These are phyloP conservation scores for Eustoma russellianum DNA, from an alignment of 257 asterid species.

Conservation along the genomic window DNA sequence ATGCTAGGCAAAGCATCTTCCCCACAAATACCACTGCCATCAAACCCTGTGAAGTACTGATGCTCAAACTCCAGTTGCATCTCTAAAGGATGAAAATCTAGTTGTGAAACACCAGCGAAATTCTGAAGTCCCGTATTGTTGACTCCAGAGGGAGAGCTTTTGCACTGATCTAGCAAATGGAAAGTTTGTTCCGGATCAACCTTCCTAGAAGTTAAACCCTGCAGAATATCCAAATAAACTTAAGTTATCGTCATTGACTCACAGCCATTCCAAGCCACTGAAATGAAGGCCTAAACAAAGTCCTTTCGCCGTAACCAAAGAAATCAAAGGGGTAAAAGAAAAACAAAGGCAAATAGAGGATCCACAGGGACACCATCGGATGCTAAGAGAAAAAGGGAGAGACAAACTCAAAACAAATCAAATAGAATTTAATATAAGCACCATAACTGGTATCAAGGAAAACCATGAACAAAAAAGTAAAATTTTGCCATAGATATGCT, in stretches of 20 bases:
- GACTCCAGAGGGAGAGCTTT: constrained; percentile 36
- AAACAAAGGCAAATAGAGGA: neutral
- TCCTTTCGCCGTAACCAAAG: neutral
- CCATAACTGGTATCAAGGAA: too few relatives aligned
- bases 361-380: too few relatives aligned
- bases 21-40: constrained; percentile 35
- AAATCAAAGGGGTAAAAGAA: neutral
- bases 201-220: constrained; percentile 42
- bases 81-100: constrained; percentile 48
- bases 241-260: neutral
- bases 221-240: constrained; percentile 11
- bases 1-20: constrained; percentile 46
- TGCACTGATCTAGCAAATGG: constrained; percentile 55
- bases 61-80: constrained; percentile 58
- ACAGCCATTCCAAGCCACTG: too few relatives aligned
- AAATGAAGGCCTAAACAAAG: too few relatives aligned
- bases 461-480: too few relatives aligned
- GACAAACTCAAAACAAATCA: too few relatives aligned
- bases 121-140: constrained; percentile 40
- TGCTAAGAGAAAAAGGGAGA: too few relatives aligned
- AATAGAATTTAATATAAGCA: too few relatives aligned
- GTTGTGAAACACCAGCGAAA: constrained; percentile 34
- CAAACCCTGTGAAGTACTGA: constrained; percentile 47
- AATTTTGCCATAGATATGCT: too few relatives aligned
- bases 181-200: constrained; percentile 46